A percentile compares a stretch with the other conserved stretches of the same genome.
phyloP scores from a whole-genome alignment of 1,139 yeast genomes.

The Yamadazyma mexicana region DNA sequence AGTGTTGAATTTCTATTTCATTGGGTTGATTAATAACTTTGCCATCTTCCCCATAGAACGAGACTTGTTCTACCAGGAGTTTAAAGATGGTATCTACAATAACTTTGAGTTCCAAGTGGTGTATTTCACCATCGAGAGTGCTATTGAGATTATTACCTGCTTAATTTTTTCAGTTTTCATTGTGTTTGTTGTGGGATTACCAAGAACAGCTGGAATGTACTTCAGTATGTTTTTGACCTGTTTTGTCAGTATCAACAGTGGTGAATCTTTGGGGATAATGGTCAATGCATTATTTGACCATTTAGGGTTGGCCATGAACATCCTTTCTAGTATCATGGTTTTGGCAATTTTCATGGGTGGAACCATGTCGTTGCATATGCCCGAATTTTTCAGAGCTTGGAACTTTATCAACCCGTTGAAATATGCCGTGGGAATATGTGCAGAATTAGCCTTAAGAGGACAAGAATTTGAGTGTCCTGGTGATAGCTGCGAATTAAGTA shows the following conservation, averaged over 20 bases:
- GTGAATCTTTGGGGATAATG: conserved; percentile 80
- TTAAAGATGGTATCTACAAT: conserved; percentile 71
- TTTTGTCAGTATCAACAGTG: conserved; percentile 63
- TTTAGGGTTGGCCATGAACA: conserved; percentile 76
- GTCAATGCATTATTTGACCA: conserved; percentile 74
- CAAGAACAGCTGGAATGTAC: conserved; percentile 66
- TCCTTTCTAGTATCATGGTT: conserved; percentile 62
- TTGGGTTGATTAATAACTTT: conserved; percentile 77
- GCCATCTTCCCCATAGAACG: conserved; percentile 75
- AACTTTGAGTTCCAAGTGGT: conserved; percentile 63
- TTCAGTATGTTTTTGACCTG: conserved; percentile 63
- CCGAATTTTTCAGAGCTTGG: conserved; percentile 62
- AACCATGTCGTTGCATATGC: conserved; percentile 77
- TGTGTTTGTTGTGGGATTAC: conserved; percentile 72
- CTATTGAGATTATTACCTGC: conserved; percentile 65
- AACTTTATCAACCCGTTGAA: conserved; percentile 76
- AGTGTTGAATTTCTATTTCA: conserved; percentile 68
- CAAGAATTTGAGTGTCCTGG: conserved; percentile 35
- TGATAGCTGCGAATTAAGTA: conserved; percentile 28
- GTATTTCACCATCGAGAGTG: conserved; percentile 70
- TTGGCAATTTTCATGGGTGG: conserved; percentile 85
- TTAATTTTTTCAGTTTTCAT: conserved; percentile 59
- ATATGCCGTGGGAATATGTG: conserved; percentile 59
- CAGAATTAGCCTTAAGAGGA: conserved; percentile 35
- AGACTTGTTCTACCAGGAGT: conserved; percentile 76